Percentiles rank a stretch among this genome's conserved stretches.
Conservation (phyloP, 495 filamentous ascomycete genomes). For the Geopyxis carbonaria region DNA sequence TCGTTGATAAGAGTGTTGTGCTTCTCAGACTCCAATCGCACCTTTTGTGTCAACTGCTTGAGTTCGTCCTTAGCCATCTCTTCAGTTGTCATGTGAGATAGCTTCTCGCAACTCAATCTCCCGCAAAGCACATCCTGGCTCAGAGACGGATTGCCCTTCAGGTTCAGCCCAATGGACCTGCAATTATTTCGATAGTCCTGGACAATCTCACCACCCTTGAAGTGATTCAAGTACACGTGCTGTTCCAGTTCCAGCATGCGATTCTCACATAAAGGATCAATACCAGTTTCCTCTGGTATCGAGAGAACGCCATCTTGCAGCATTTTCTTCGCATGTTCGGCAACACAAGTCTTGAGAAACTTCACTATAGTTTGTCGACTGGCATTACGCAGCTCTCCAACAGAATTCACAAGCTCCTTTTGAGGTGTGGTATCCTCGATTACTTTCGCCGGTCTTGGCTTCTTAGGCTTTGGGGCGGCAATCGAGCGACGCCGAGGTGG, state of each 20-base stretch:
- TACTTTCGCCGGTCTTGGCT: background rate
- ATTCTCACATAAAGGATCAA: constrained; percentile 35
- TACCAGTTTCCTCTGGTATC: constrained; percentile 36
- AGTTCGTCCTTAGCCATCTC: constrained; percentile 85
- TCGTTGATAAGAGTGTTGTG: constrained; percentile 74
- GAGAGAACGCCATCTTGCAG: constrained; percentile 35
- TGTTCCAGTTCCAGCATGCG: constrained; percentile 60
- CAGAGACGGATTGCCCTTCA: constrained; percentile 70
- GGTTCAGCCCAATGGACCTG: constrained; percentile 55
- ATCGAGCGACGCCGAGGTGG: constrained; percentile 12
- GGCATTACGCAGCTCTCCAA: constrained; percentile 22
- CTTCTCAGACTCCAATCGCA: constrained; percentile 53
- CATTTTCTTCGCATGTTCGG: constrained; percentile 30
- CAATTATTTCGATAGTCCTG: constrained; percentile 39
- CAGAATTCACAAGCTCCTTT: constrained; percentile 18
- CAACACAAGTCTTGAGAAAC: constrained; percentile 14
- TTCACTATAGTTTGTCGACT: constrained; percentile 21
- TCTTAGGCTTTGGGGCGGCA: too few relatives aligned
- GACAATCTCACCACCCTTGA: constrained; percentile 25
- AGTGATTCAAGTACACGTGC: constrained; percentile 43
- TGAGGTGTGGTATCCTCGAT: constrained; percentile 22
- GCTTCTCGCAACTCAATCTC: constrained; percentile 47
- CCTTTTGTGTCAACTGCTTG: constrained; percentile 58
- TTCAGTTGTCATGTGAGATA: constrained; percentile 68
- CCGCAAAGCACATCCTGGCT: constrained; percentile 55